Conservation (phyloP, 768 basidiomycete genomes). For the Neoboletus subvelutipes region DNA sequence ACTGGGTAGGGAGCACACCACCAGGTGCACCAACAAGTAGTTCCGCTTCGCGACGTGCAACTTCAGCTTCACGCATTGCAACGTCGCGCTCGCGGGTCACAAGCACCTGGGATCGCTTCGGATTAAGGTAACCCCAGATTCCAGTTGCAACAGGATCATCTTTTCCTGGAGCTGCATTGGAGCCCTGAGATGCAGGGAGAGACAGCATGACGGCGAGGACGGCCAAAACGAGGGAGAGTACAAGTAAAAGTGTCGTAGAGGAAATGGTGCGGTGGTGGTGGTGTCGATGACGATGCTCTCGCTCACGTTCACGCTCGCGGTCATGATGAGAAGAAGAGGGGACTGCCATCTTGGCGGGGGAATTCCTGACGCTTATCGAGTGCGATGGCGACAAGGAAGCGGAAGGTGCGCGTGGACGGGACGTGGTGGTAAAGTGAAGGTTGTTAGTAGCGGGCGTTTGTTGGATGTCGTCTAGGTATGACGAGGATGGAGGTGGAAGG, state of each 20-base stretch:
- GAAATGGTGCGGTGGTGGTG: constrained; percentile 86
- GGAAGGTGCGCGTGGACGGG: constrained; percentile 58
- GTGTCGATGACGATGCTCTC: constrained; percentile 59
- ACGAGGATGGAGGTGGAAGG: constrained; percentile 14
- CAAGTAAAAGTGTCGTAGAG: constrained; percentile 83
- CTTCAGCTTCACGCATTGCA: constrained; percentile 82
- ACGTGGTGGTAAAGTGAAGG: constrained; percentile 51
- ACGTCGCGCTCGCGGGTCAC: constrained; percentile 77
- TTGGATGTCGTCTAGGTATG: constrained; percentile 19
- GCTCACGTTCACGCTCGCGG: constrained; percentile 52
- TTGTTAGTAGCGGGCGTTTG: not conserved
- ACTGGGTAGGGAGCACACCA: constrained; percentile 62
- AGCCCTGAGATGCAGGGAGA: constrained; percentile 57
- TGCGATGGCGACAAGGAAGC: constrained; percentile 77
- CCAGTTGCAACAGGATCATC: constrained; percentile 46
- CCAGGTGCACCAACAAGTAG: constrained; percentile 80
- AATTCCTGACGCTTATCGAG: constrained; percentile 55
- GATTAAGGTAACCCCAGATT: constrained; percentile 72
- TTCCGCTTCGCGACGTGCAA: constrained; percentile 86
- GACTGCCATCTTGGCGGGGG: constrained; percentile 67
- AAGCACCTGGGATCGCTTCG: constrained; percentile 79
- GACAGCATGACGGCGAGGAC: constrained; percentile 92
- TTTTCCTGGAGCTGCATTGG: constrained; percentile 30
- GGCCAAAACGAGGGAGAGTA: constrained; percentile 81
- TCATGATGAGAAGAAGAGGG: constrained; percentile 80